These are phyloP conservation scores for Vinca minor DNA, from an alignment of 257 asterid genomes.

Conservation along the genomic window DNA sequence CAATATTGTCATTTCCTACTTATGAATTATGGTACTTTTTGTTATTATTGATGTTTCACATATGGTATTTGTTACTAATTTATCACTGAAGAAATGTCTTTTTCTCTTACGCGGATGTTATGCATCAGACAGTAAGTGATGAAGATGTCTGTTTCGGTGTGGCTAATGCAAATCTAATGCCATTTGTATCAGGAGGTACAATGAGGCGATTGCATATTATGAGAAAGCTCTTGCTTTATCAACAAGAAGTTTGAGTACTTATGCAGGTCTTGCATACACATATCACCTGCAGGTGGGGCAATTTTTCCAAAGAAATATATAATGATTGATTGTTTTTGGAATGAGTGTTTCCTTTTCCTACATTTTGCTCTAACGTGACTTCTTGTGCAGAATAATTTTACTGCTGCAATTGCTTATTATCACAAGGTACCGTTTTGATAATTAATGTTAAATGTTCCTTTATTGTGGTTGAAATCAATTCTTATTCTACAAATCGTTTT, in stretches of 20 bases:
- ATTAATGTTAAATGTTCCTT: no score
- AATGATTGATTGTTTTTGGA: not conserved
- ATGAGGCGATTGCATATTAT: constrained; percentile 69
- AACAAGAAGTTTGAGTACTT: constrained; percentile 77
- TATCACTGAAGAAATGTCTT: no score
- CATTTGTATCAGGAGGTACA: constrained; percentile 60
- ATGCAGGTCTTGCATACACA: constrained; percentile 95
- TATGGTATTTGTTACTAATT: no score
- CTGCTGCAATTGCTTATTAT: constrained; percentile 71
- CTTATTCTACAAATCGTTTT: not conserved
- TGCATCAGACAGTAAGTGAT: not conserved
- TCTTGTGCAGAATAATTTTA: constrained; percentile 56
- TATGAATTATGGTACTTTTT: not conserved
- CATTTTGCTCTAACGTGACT: constrained; percentile 4
- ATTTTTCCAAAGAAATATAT: not conserved
- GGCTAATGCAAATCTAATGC: constrained; percentile 3
- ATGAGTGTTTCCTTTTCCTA: not conserved
- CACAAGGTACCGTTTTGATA: constrained; percentile 52
- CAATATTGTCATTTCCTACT: not conserved
- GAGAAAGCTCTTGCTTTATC: constrained; percentile 96
- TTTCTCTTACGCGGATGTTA: not conserved
- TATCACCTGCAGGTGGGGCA: constrained; percentile 78
- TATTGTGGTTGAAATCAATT: no score
- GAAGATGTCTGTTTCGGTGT: not conserved
- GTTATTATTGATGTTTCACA: no score